Evolutionary conservation across 75 land plant genomes (phyloP).

Genomic region (Larix kaempferi): DNA sequence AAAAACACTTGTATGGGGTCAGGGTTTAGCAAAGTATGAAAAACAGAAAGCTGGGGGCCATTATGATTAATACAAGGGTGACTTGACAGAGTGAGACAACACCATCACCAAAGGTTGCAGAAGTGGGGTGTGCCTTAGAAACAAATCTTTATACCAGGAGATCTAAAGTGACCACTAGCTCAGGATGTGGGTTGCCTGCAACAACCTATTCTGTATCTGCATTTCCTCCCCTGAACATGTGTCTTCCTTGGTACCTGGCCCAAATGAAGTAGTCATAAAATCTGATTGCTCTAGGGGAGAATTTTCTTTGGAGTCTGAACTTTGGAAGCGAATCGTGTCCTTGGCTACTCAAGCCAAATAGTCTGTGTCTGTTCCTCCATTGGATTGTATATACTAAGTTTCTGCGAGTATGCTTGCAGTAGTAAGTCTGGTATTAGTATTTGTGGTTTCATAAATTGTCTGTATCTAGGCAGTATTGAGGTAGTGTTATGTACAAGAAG

Average conservation of each 20-base stretch:
- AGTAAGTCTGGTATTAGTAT: too few species aligned
- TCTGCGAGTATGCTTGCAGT: too few species aligned
- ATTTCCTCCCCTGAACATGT: conserved; percentile 42
- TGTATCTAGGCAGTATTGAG: too few species aligned
- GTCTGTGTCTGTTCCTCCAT: too few species aligned
- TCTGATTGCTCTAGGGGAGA: too few species aligned
- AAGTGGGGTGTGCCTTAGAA: conserved; percentile 3
- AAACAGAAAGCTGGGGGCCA: conserved; percentile 58
- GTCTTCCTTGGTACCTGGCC: not conserved
- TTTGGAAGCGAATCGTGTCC: too few species aligned
- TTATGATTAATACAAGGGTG: conserved; percentile 32
- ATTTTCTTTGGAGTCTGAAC: too few species aligned
- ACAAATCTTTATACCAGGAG: conserved; percentile 19
- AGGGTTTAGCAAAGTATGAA: conserved; percentile 92
- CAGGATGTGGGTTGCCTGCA: conserved; percentile 43
- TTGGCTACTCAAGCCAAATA: too few species aligned
- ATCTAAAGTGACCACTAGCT: conserved; percentile 16
- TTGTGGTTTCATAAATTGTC: too few species aligned
- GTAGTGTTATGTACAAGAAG: too few species aligned
- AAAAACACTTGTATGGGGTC: conserved; percentile 84
- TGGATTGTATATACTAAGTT: too few species aligned
- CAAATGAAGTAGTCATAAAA: conserved; percentile 15
- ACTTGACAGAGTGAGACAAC: not conserved
- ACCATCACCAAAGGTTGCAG: not conserved
- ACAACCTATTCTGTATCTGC: conserved; percentile 49